Evolutionary conservation across 495 filamentous ascomycete genomes (phyloP), one percentile per base, ranked within the genome.

Genomic region (Podospora appendiculata): DNA sequence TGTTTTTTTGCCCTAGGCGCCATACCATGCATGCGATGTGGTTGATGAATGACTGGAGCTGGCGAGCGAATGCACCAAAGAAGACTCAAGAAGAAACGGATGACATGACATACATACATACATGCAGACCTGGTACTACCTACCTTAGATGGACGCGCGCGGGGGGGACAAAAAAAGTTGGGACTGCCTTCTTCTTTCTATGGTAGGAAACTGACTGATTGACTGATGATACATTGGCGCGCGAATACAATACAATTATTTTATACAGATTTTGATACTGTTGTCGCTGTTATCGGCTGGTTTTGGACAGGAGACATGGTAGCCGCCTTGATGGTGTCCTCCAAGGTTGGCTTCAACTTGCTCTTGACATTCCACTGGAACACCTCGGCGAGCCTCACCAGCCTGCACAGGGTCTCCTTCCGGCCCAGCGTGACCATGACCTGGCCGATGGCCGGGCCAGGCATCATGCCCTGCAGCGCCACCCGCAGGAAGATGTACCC

Each of bases 401-500:
- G 25, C 25, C 25, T 25, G 25, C 25, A 25, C 25, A 25, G 2
- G 10, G 36, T 38, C 10, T 38, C 36, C 3, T 38, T 1, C 36
- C 13, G 9, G 36, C 36, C 36, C 36, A 38, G 36, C 36, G 36
- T 38, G 10, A 13, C 3, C 36, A 38, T 38, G 36, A 38, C 36
- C 10, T 10, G 13, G 10, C 10, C 3, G 10, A 38, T 10, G 3
- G 9, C 36, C 7, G 36, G 36, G 2, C 36, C 36, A 13, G 9
- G 9, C 3, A 11, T 2, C 10, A 13, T 11, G 36, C 3, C 9
- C 3, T 11, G 36, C 36, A 38, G 13, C 36, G 13, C 36, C 2
- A 10, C 3, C 10, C 36, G 2, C 49, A 90, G 66, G 53, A 85
- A 79, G 41, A 75, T 68, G 58, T 82, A 72, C 7, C 70, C 77